Conservation (phyloP, 108 stramenopile species). For the Cyclostephanos tholiformis region DNA sequence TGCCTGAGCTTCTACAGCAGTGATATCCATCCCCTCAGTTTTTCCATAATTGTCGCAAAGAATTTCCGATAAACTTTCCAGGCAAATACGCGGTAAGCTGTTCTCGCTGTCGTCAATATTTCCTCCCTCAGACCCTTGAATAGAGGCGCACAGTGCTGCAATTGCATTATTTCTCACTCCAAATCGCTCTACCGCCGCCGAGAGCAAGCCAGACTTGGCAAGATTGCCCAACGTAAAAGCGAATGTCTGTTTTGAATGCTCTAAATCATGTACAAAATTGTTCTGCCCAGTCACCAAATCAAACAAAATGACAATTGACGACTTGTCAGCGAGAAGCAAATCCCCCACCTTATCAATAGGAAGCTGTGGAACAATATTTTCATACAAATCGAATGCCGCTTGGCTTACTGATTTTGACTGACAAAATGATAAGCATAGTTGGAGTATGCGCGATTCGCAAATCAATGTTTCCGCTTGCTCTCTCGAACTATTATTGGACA, state of each 20-base stretch:
- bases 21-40: slow-evolving; percentile 31
- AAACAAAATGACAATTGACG: slow-evolving; percentile 62
- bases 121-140: slow-evolving; percentile 51
- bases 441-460: slow-evolving; percentile 59
- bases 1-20: slow-evolving; percentile 55
- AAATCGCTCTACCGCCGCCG: slow-evolving; percentile 56
- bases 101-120: slow-evolving; percentile 58
- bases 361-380: slow-evolving; percentile 43
- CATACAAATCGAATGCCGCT: slow-evolving; percentile 61
- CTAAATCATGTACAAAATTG: slow-evolving; percentile 6
- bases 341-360: slow-evolving; percentile 59
- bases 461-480: slow-evolving; percentile 53
- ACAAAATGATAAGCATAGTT: slow-evolving; percentile 64
- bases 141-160: slow-evolving; percentile 68
- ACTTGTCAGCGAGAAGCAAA: slow-evolving; percentile 59
- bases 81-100: slow-evolving; percentile 58
- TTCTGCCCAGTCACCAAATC: slow-evolving; percentile 62
- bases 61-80: slow-evolving; percentile 67
- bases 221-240: slow-evolving; percentile 59
- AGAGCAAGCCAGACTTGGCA: slow-evolving; percentile 61
- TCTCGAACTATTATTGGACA: slow-evolving; percentile 35
- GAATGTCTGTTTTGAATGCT: slow-evolving; percentile 49
- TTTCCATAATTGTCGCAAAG: slow-evolving; percentile 32
- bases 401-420: slow-evolving; percentile 59
- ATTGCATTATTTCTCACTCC: slow-evolving; percentile 68